Conservation (phyloP, 139 green algal genomes). For the Chlamydomonas schloesseri region DNA sequence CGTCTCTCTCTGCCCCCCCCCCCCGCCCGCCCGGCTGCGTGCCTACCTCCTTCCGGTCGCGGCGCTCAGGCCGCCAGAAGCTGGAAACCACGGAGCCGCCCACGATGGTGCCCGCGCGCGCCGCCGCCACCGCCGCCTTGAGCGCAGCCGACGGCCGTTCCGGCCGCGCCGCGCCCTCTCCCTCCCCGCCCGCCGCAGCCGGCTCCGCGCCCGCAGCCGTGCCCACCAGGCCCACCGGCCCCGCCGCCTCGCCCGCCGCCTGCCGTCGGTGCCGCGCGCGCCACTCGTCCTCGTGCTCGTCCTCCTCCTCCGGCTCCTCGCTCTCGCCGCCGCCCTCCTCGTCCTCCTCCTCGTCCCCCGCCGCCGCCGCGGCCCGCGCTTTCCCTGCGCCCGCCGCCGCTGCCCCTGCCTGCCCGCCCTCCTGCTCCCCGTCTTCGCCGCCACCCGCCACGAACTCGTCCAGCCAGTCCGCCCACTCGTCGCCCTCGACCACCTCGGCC, state of each 20-base stretch:
- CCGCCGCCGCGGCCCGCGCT: no score
- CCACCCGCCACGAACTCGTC: constrained; percentile 81
- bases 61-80: constrained; percentile 81
- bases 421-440: constrained; percentile 33
- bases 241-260: background rate
- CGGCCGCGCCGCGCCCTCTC: no score
- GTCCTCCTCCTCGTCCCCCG: constrained; percentile 14
- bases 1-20: background rate
- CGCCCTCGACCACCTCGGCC: constrained; percentile 37
- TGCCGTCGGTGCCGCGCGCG: background rate
- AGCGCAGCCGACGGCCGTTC: background rate
- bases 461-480: constrained; percentile 69
- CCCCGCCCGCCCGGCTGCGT: background rate
- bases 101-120: background rate
- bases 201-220: background rate
- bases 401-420: background rate
- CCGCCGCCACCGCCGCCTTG: background rate
- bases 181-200: background rate
- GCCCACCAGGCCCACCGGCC: background rate
- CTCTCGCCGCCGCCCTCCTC: background rate
- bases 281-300: constrained; percentile 32
- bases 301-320: constrained; percentile 47
- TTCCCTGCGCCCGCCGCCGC: background rate
- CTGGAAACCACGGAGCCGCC: constrained; percentile 73
- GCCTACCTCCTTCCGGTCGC: constrained; percentile 67